Base-by-base conservation (phyloP, 345 rosid genomes). In the Cardamine occulta region DNA sequence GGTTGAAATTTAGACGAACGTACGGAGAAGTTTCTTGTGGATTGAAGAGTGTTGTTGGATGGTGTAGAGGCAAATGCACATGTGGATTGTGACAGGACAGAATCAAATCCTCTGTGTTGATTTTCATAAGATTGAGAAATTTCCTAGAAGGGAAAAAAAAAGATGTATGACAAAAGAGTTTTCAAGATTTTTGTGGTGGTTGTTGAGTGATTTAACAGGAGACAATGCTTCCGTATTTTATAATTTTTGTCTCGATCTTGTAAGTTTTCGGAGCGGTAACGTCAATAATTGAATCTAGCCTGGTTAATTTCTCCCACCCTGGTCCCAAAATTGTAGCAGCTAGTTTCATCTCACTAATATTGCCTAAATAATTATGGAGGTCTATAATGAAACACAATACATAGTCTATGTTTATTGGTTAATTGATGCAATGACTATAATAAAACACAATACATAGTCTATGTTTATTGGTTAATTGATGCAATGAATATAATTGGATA, bases 31-130 rank as follows among this genome's bases (percentile, higher is more conserved):
- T 68, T 76, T 70, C 80, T n/a, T 54, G 17, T 3, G 79, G 71
- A 79, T 44, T 73, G 62, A 72, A 68, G 39, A 32, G 66, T 74
- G 70, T 63, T 79, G 82, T 79, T 68, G 82, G 82, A 68, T 63
- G 82, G 78, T 79, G 63, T 57, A 73, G 79, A 79, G 82, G 74
- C 82, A 73, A 53, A 35, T 60, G 71, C 74, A 68, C 82, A 56
- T 79, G 79, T 54, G 82, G 79, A 57, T 66, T 65, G 73, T 58
- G 73, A 78, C 72, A 70, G 28, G 54, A 40, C 48, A 53, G 53
- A 79, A 73, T 67, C 78, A 53, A 66, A 73, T 72, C 78, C 69
- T 64, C 37, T 66, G 11, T 40, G 29, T 49, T 61, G 48, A 39
- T 40, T 54, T 19, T 72, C 56, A 40, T 7, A 23, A 23, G 55